Conservation (phyloP, 768 basidiomycete species). For the Rhizopogon vinicolor region DNA sequence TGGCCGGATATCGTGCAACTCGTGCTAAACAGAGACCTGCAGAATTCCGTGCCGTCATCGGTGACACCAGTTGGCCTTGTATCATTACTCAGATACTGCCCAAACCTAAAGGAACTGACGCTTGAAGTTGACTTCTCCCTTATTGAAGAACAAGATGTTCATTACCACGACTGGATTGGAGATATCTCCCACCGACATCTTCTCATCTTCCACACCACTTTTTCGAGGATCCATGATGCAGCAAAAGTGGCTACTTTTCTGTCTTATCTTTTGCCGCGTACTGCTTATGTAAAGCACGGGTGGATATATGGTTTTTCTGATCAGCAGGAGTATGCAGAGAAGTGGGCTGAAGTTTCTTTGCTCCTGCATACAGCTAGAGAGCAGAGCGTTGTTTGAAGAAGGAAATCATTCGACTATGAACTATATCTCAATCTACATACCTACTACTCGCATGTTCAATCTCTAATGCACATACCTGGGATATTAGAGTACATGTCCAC, state of each 20-base stretch:
- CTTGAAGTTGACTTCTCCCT: slow-evolving; percentile 17
- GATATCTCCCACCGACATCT: neutral
- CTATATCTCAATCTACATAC: neutral
- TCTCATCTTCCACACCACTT: slow-evolving; percentile 3
- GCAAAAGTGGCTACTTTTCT: slow-evolving; percentile 19
- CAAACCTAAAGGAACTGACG: slow-evolving; percentile 5
- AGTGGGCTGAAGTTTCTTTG: slow-evolving; percentile 19
- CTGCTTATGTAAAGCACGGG: slow-evolving; percentile 5
- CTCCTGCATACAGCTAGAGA: slow-evolving; percentile 13
- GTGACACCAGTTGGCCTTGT: slow-evolving; percentile 17
- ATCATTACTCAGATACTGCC: slow-evolving; percentile 13
- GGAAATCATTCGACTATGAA: neutral
- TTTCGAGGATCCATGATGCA: slow-evolving; percentile 16
- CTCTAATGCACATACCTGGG: neutral
- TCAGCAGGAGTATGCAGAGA: slow-evolving; percentile 6
- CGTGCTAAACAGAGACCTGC: neutral
- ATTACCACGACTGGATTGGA: neutral
- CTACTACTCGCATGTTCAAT: neutral
- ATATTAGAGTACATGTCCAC: too few relatives aligned
- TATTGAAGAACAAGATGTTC: slow-evolving; percentile 10
- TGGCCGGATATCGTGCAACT: slow-evolving; percentile 9
- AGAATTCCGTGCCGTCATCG: neutral
- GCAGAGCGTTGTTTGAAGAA: neutral
- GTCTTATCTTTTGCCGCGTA: slow-evolving; percentile 18
- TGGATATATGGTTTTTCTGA: slow-evolving; percentile 11